These are phyloP conservation scores for Sporisorium iseilematis-ciliati DNA, from an alignment of 1,284 basidiomycete species.

Conservation along the genomic window DNA sequence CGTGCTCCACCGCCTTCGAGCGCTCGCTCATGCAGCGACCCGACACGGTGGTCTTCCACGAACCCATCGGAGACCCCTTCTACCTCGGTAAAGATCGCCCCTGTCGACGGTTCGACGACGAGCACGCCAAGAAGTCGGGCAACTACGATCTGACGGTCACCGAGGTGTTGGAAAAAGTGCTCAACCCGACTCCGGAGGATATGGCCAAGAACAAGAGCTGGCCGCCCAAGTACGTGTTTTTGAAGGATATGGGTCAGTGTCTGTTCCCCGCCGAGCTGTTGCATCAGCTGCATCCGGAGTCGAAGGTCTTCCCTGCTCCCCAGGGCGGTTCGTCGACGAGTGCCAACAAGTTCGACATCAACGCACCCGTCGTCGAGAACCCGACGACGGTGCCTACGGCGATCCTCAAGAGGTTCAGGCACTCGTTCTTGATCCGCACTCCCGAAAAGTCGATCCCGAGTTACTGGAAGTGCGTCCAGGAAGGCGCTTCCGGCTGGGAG, in stretches of 20 bases:
- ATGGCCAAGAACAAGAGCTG: constrained; percentile 36
- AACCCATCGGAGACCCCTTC: constrained; percentile 64
- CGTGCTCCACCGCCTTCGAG: constrained; percentile 63
- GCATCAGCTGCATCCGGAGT: constrained; percentile 56
- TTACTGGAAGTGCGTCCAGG: constrained; percentile 67
- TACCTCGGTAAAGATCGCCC: constrained; percentile 56
- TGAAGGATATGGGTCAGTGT: constrained; percentile 68
- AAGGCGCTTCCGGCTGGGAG: constrained; percentile 63
- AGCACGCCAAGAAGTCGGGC: constrained; percentile 43
- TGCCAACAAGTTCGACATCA: constrained; percentile 22
- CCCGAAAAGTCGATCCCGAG: constrained; percentile 63
- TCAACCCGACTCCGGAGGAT: constrained; percentile 44
- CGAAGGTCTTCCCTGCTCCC: constrained; percentile 55
- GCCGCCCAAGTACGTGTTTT: constrained; percentile 59
- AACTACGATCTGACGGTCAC: constrained; percentile 55
- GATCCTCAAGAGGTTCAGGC: constrained; percentile 61
- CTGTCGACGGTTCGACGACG: constrained; percentile 57
- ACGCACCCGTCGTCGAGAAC: constrained; percentile 62
- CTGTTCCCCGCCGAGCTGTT: constrained; percentile 55
- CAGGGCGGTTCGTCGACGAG: not conserved
- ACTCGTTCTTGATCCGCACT: constrained; percentile 67
- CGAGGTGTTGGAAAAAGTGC: constrained; percentile 43
- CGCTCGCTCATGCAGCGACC: constrained; percentile 62
- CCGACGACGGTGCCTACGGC: constrained; percentile 64
- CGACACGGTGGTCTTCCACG: constrained; percentile 63